Evolutionary conservation across 441 rosid species (phyloP), one percentile per base, ranked within the genome.

Genomic region (Erodium texanum): DNA sequence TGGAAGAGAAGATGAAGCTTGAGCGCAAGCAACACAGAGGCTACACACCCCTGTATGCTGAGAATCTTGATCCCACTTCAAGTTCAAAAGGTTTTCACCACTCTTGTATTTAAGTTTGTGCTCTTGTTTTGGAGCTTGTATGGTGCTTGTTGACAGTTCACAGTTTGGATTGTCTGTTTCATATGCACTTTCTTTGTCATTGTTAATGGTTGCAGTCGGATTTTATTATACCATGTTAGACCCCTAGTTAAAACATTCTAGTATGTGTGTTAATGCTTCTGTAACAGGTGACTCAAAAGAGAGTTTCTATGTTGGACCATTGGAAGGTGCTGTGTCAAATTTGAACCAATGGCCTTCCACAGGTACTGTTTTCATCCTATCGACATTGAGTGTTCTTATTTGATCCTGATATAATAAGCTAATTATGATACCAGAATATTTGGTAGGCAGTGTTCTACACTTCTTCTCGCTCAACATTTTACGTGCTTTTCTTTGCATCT

Each of bases 321-420:
- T 77, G 1, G 76, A 76, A 68, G 87, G 79, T 6, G 72, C 22
- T 50, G 18, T 50, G 0, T 70, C 78, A 71, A 54, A 76, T 67
- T 73, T 80, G 62, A 88, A 85, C 70, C 96, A 90, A 24, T 89
- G 96, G 97, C 98, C 94, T 66, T 69, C 84, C 0, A 41, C 80
- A 79, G 92, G 96, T 90, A 74, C 48, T 45, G 20, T 32, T 75
- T 12, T 0, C 6, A 1, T 22, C 23, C 45, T 2, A 18, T 50
- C 69, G 54, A 15, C 43, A 67, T 50, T 18, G n/a, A 34, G 24
- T 54, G 41, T 15, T 36, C 5, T 4, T 23, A 14, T 23, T 24
- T 66, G 27, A 27, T 2, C 34, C 16, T 27, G 43, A 10, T 48
- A 48, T 24, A 38, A 38, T 7, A 38, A 38, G 45, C 45, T 38